These are phyloP conservation scores for Xylaria flabelliformis DNA, from an alignment of 495 filamentous ascomycete genomes.

Conservation along the genomic window DNA sequence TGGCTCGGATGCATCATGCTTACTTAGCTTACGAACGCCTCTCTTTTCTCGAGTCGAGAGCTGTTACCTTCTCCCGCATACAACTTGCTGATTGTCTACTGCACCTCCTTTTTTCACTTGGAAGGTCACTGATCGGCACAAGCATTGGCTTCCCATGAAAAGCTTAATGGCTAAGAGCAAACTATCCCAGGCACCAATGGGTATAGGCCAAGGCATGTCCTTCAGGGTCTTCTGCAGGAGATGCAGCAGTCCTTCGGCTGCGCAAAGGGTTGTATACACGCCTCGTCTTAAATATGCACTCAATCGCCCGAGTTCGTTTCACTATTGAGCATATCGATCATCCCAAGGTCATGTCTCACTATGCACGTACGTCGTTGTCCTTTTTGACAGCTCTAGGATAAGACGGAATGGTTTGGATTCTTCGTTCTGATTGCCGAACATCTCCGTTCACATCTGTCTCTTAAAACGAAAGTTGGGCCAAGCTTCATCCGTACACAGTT, in stretches of 20 bases:
- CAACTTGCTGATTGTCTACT: not conserved
- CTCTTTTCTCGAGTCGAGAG: not conserved
- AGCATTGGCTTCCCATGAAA: not conserved
- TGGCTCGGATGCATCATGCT: conserved; percentile 6
- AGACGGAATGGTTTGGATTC: not conserved
- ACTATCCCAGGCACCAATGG: conserved; percentile 6
- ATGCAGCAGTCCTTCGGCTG: conserved; percentile 1
- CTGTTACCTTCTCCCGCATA: not conserved
- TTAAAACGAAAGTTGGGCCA: not conserved
- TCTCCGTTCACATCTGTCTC: not conserved
- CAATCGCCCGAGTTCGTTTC: conserved; percentile 4
- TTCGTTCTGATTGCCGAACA: not conserved
- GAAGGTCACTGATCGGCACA: not conserved
- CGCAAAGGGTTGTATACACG: conserved; percentile 9
- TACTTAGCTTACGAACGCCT: not conserved
- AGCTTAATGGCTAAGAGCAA: not conserved
- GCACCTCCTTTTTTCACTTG: not conserved
- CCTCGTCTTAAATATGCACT: not conserved
- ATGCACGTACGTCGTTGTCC: not conserved
- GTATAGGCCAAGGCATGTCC: conserved; percentile 7
- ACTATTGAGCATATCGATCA: not conserved
- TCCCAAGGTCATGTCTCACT: not conserved
- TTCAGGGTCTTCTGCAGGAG: not conserved
- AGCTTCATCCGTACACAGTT: not conserved
- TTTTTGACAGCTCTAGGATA: conserved; percentile 6